These are phyloP conservation scores for Brassica napus DNA, from an alignment of 345 rosid genomes.

Conservation along the genomic window Da-Ae NC_063447.1:61807501-61808000, in stretches of 20 bases:
- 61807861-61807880: conserved; percentile 8
- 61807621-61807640: conserved; percentile 32
- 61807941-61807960: conserved; percentile 21
- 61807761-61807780: conserved; percentile 21
- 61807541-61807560: conserved; percentile 9
- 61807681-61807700: conserved; percentile 40
- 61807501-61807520: conserved; percentile 6
- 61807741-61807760: conserved; percentile 3
- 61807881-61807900: neutral
- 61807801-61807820: neutral
- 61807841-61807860: neutral
- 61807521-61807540: neutral
- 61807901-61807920: neutral
- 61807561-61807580: neutral
- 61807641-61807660: conserved; percentile 37
- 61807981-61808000: conserved; percentile 31
- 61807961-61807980: conserved; percentile 37
- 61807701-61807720: conserved; percentile 39
- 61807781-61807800: conserved; percentile 20
- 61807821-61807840: neutral
- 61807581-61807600: neutral
- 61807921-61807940: neutral
- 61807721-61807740: conserved; percentile 18
- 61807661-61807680: conserved; percentile 36
- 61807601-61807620: conserved; percentile 30